These are phyloP conservation scores for Plasmodium fragile DNA, from an alignment of 169 alveolate species.

Conservation along the genomic window DNA sequence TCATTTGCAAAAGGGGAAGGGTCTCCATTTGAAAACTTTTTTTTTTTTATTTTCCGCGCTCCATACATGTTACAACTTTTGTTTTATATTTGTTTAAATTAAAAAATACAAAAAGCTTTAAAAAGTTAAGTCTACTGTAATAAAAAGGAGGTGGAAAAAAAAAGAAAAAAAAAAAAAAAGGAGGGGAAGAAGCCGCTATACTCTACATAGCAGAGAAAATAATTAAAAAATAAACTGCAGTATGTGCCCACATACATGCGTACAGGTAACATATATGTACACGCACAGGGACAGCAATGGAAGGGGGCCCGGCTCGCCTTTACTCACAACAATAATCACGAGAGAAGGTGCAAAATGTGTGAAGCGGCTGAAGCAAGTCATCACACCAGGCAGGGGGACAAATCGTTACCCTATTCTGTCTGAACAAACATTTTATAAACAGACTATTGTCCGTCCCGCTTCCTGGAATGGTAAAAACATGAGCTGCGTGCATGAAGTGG, in stretches of 20 bases:
- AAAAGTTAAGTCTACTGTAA: neutral
- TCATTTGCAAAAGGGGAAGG: neutral
- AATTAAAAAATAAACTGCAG: neutral
- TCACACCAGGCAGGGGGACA: neutral
- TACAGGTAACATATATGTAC: slow-evolving; percentile 2
- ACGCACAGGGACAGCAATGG: neutral
- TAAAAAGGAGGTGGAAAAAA: neutral
- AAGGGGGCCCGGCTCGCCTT: neutral
- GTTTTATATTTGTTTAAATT: neutral
- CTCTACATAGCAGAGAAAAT: neutral
- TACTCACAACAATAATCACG: neutral
- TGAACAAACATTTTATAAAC: neutral
- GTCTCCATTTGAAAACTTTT: neutral
- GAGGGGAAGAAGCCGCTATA: neutral
- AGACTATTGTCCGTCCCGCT: neutral
- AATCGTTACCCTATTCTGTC: neutral
- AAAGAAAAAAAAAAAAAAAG: neutral
- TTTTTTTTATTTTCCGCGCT: neutral
- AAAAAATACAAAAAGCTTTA: neutral
- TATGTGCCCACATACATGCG: neutral
- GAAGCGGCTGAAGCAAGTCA: neutral
- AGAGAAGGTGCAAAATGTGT: neutral
- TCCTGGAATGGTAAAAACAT: neutral
- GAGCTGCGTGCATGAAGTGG: neutral
- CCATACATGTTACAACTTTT: neutral